These are phyloP conservation scores for Mimosa bimucronata DNA, from an alignment of 306 rosid genomes.

Conservation along the genomic window DNA sequence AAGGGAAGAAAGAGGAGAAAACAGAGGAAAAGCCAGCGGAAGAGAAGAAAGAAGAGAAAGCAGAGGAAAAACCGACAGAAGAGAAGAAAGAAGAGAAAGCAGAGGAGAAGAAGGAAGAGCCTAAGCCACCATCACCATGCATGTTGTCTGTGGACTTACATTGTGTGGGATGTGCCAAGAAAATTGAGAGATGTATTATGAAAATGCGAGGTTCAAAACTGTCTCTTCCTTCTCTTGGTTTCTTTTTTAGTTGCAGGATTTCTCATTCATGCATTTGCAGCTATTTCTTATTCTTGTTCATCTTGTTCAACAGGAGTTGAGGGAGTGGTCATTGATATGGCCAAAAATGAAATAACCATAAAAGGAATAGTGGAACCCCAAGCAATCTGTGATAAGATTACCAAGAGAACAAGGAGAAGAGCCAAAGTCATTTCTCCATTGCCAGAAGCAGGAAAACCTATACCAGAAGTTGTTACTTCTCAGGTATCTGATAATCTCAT, in stretches of 20 bases:
- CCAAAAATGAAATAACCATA: conserved; percentile 82
- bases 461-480: conserved; percentile 78
- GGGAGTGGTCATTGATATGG: conserved; percentile 70
- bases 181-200: conserved; percentile 77
- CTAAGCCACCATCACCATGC: conserved; percentile 73
- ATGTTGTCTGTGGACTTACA: conserved; percentile 85
- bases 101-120: conserved; percentile 67
- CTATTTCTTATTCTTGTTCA: conserved; percentile 4
- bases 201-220: conserved; percentile 70
- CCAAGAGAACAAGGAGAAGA: conserved; percentile 70
- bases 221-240: neutral
- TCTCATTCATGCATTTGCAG: conserved; percentile 7
- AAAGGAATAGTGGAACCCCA: conserved; percentile 93
- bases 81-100: conserved; percentile 61
- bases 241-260: neutral
- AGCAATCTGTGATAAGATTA: conserved; percentile 65
- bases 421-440: conserved; percentile 82
- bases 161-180: conserved; percentile 94
- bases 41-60: neutral
- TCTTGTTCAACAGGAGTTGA: conserved; percentile 70
- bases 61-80: conserved; percentile 50
- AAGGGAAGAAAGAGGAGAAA: conserved; percentile 46
- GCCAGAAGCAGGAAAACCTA: conserved; percentile 83
- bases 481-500: conserved; percentile 54
- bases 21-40: conserved; percentile 38